These are phyloP conservation scores for Metschnikowia anglica DNA, from an alignment of 805 yeast genomes.

Conservation along the genomic window DNA sequence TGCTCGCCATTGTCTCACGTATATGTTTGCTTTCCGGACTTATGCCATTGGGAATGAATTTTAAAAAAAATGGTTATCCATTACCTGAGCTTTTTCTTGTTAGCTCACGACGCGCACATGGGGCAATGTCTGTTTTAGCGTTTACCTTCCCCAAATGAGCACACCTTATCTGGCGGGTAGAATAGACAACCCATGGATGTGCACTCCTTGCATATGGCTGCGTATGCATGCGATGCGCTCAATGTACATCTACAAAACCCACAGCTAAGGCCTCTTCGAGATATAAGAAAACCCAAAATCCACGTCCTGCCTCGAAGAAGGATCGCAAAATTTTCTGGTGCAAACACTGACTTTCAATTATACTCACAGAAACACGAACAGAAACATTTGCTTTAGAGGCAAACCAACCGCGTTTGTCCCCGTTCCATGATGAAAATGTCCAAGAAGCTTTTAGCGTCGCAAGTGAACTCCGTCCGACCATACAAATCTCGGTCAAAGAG, in stretches of 20 bases:
- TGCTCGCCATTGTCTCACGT: neutral
- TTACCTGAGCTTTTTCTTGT: neutral
- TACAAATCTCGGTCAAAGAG: conserved; percentile 35
- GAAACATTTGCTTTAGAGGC: neutral
- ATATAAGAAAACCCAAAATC: conserved; percentile 7
- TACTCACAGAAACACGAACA: neutral
- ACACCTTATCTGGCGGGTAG: conserved; percentile 6
- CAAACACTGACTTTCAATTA: too few relatives aligned
- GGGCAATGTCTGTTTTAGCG: neutral
- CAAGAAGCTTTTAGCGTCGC: conserved; percentile 19
- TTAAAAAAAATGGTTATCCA: neutral
- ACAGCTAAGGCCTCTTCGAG: neutral
- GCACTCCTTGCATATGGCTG: conserved; percentile 9
- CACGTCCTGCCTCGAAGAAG: neutral
- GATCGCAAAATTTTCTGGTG: too few relatives aligned
- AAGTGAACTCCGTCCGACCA: conserved; percentile 28
- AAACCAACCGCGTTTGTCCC: neutral
- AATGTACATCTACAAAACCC: neutral
- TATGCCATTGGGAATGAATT: neutral
- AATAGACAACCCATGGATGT: neutral
- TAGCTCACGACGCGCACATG: conserved; percentile 2
- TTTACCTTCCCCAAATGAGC: neutral
- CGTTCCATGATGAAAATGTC: conserved; percentile 13
- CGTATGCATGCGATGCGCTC: conserved; percentile 11
- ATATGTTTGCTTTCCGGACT: conserved; percentile 1